Conservation (phyloP, 805 yeast species). For the Saccharomycopsis oosterbeekiorum region DNA sequence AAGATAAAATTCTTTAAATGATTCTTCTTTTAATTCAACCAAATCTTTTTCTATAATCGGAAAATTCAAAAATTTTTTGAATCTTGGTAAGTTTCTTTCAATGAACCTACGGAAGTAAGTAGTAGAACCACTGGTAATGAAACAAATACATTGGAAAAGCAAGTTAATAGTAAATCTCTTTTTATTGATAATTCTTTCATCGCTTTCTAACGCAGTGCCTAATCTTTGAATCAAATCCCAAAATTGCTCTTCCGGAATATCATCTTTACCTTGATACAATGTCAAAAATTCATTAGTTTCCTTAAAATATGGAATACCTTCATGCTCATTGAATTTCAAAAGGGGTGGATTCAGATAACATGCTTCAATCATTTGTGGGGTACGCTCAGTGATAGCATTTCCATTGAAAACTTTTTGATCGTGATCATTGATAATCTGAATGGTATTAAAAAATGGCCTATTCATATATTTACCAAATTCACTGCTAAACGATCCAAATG, state of each 20-base stretch:
- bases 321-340: slow-evolving; percentile 21
- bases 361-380: not conserved
- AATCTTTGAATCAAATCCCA: slow-evolving; percentile 27
- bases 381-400: slow-evolving; percentile 2
- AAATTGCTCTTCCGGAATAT: slow-evolving; percentile 23
- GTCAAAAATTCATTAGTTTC: slow-evolving; percentile 27
- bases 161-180: slow-evolving; percentile 46
- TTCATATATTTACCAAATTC: slow-evolving; percentile 43
- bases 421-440: slow-evolving; percentile 28
- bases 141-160: slow-evolving; percentile 61
- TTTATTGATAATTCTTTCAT: slow-evolving; percentile 22
- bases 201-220: slow-evolving; percentile 22
- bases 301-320: slow-evolving; percentile 27
- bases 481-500: slow-evolving; percentile 40
- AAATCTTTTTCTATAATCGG: slow-evolving; percentile 15
- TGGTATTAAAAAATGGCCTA: slow-evolving; percentile 28
- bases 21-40: slow-evolving; percentile 22
- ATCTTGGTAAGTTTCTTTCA: slow-evolving; percentile 25
- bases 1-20: slow-evolving; percentile 15
- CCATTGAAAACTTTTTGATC: slow-evolving; percentile 29
- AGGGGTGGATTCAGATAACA: slow-evolving; percentile 23
- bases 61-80: slow-evolving; percentile 22
- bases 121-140: slow-evolving; percentile 80
- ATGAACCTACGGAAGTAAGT: slow-evolving; percentile 61
- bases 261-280: slow-evolving; percentile 7